Conservation (phyloP, 768 basidiomycete species). For the Tricholoma terreum region DNA sequence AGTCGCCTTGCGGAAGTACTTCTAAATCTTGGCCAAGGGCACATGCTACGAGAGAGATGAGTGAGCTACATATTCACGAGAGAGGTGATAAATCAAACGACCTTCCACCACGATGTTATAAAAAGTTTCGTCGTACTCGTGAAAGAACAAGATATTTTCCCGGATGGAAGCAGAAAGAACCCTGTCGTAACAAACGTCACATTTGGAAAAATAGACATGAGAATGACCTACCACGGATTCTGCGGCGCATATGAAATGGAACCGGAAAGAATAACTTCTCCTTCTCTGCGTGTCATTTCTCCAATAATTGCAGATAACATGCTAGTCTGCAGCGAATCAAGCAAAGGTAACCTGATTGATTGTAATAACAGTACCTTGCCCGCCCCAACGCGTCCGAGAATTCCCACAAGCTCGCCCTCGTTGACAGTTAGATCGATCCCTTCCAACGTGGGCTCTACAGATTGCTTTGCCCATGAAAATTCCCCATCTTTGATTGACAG, state of each 20-base stretch:
- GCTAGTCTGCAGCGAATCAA: constrained; percentile 48
- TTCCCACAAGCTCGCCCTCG: constrained; percentile 82
- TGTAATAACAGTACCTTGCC: constrained; percentile 61
- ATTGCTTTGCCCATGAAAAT: constrained; percentile 72
- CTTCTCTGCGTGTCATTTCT: constrained; percentile 78
- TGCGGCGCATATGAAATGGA: constrained; percentile 83
- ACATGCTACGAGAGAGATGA: constrained; percentile 51
- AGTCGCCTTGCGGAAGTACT: constrained; percentile 76
- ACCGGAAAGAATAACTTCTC: constrained; percentile 66
- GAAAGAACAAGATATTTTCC: constrained; percentile 91
- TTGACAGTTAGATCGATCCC: constrained; percentile 70
- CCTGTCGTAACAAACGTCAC: constrained; percentile 35
- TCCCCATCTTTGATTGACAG: constrained; percentile 72
- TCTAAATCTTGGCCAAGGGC: constrained; percentile 80
- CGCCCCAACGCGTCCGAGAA: constrained; percentile 86
- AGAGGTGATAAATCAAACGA: constrained; percentile 18
- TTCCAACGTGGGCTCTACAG: constrained; percentile 62
- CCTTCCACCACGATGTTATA: constrained; percentile 83
- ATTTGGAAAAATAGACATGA: background rate
- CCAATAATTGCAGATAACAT: constrained; percentile 80
- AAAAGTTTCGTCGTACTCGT: constrained; percentile 81
- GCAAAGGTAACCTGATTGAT: background rate
- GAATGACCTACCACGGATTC: constrained; percentile 67
- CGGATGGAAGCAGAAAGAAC: constrained; percentile 82
- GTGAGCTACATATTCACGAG: background rate